These are phyloP conservation scores for Aquanectria penicillioides DNA, from an alignment of 2,329 filamentous ascomycete species.

Conservation along the genomic window DNA sequence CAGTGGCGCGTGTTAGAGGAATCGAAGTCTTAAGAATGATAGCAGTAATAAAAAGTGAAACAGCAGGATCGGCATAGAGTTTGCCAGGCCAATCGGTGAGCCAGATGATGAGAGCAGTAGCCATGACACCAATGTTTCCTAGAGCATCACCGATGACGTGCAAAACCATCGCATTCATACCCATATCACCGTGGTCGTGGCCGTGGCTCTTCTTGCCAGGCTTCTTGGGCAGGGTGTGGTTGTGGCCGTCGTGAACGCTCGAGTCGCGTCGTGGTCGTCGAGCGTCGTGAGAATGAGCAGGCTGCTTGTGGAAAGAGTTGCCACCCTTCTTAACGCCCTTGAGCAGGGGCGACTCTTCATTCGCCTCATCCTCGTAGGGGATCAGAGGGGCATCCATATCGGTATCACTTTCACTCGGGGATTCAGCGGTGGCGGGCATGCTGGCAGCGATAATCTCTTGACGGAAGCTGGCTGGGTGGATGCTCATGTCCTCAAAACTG, in stretches of 20 bases:
- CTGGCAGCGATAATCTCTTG: slow-evolving; percentile 93
- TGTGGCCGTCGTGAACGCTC: slow-evolving; percentile 75
- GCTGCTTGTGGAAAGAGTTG: slow-evolving; percentile 39
- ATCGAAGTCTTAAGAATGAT: slow-evolving; percentile 79
- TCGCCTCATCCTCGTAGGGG: slow-evolving; percentile 54
- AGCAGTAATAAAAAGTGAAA: slow-evolving; percentile 92
- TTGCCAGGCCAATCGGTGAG: slow-evolving; percentile 83
- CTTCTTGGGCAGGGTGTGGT: slow-evolving; percentile 80
- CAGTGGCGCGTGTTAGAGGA: slow-evolving; percentile 81
- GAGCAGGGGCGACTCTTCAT: slow-evolving; percentile 60
- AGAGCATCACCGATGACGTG: slow-evolving; percentile 85
- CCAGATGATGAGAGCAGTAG: slow-evolving; percentile 89
- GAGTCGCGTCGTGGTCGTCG: slow-evolving; percentile 57
- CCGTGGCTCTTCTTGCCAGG: slow-evolving; percentile 69
- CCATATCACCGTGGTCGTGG: slow-evolving; percentile 88
- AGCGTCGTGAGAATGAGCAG: slow-evolving; percentile 38
- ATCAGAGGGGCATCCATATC: slow-evolving; percentile 58
- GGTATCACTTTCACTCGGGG: slow-evolving; percentile 62
- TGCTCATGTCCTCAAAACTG: slow-evolving; percentile 78
- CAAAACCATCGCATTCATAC: slow-evolving; percentile 88
- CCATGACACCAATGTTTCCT: slow-evolving; percentile 87
- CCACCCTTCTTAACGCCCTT: slow-evolving; percentile 49
- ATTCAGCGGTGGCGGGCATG: slow-evolving; percentile 62
- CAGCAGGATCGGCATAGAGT: slow-evolving; percentile 88
- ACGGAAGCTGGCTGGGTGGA: slow-evolving; percentile 89